Percentiles rank a stretch among this genome's conserved stretches.
Conservation (phyloP, 1,284 basidiomycete species). For the Microbotryum violaceum region DNA sequence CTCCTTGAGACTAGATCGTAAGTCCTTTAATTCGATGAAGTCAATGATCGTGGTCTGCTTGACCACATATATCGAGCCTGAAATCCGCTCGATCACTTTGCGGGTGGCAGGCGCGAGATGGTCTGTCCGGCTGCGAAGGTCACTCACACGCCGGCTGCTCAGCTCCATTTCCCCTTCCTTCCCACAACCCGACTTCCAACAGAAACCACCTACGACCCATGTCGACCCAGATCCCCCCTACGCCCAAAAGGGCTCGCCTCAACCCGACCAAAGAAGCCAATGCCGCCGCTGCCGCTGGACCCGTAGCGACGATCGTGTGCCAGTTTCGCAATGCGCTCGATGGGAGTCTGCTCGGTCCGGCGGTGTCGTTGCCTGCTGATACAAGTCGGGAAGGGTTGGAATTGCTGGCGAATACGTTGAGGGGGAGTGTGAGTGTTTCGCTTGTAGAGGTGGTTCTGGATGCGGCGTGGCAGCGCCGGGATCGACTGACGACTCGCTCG, state of each 20-base stretch:
- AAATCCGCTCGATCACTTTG: too few species aligned
- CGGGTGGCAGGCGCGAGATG: too few species aligned
- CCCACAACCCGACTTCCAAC: too few species aligned
- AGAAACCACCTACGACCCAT: conserved; percentile 4
- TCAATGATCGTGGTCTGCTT: too few species aligned
- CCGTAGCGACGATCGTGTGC: conserved; percentile 66
- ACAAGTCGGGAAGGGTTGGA: conserved; percentile 76
- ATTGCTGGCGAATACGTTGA: conserved; percentile 73
- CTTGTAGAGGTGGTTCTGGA: neutral
- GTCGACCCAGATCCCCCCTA: conserved; percentile 30
- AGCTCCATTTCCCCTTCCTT: too few species aligned
- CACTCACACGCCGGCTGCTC: too few species aligned
- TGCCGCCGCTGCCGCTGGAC: conserved; percentile 38
- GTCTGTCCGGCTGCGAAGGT: too few species aligned
- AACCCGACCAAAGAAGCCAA: neutral
- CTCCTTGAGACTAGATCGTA: too few species aligned
- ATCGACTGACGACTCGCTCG: conserved; percentile 9
- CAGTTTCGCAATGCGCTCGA: conserved; percentile 86
- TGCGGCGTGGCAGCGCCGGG: neutral
- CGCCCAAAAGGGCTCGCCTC: conserved; percentile 25
- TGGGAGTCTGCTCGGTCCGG: conserved; percentile 68
- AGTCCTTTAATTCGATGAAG: too few species aligned
- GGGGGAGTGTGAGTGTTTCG: conserved; percentile 53
- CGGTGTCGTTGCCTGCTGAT: conserved; percentile 78
- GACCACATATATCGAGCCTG: too few species aligned